Base-by-base conservation (phyloP, 2,329 filamentous ascomycete genomes). In the Lachnellula hyalina region DNA sequence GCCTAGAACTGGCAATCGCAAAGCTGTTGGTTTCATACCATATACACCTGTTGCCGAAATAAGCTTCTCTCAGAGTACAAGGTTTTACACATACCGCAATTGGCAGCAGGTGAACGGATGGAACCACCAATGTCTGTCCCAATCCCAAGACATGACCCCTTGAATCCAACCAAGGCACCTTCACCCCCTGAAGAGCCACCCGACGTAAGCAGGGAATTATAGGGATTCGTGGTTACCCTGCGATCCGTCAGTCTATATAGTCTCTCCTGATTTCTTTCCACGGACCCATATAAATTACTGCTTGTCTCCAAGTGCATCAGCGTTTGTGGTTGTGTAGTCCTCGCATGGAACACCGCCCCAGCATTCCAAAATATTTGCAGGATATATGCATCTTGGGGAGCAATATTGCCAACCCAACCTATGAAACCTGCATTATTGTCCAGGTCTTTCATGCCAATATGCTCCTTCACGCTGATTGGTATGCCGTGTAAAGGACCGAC, bases 101-200 rank as follows among this genome's bases (percentile, higher is more conserved):
- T 74, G 7, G 74, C 75, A 11, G 76, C 75, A 1, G 77, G 77
- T 9, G 66, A 71, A 12, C 77, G 68, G 51, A 80, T 77, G 0
- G 72, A 75, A 4, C 77, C 77, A 12, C 77, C 76, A 54, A 81
- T 80, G 59, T 81, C 78, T 5, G 75, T 76, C 0, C 77, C 81
- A 47, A 83, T 75, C 1, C 80, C 80, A 9, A 83, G 68, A 63
- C 72, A 73, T 12, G 75, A 80, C 9, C 80, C 80, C 21, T 74
- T 67, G 23, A 82, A 68, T 1, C 74, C 80, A 12, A 82, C 53
- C 3, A 83, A 66, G 0, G 81, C 79, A 1, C 79, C 79, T 67
- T 84, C 81, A 45, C 81, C 81, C 42, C 81, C 81, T 6, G 76
- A 79, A 4, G 75, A 78, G 2, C 80, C 81, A 5, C 81, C 81